Evolutionary conservation across 23 red algal species (phyloP), one percentile per base, ranked within the genome.

Genomic region (Agarophyton chilense): DNA sequence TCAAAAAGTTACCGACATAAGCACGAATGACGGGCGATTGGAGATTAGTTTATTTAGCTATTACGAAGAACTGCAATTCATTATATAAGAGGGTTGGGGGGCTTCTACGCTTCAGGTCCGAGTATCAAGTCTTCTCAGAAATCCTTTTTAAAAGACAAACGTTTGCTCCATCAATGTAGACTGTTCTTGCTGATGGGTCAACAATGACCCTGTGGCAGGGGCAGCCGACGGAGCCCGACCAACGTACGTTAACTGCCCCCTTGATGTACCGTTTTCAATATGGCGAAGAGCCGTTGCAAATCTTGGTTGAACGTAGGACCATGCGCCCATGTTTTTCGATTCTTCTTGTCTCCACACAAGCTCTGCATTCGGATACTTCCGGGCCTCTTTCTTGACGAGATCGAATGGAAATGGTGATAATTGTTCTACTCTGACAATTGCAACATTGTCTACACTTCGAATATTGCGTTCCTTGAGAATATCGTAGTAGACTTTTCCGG

Each of bases 291-390:
- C 93, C 0, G 97, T 99, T 57, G 85, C 85, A 60, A 99, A 89
- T 28, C 94, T 89, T 40, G 97, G 97, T 74, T 94, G 91, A 39
- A 95, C 93, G 75, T 95, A 99, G 39, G 90, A 88, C 97, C 97
- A 99, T 29, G 97, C 93, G 11, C 97, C 97, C 93, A 95, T 95
- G 65, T 99, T 99, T 78, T 99, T 99, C 22, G 88, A 93, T 55
- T 99, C 97, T 85, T 99, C 97, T 81, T 99, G 97, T 46, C 83
- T 68, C 97, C 97, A 99, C 17, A 96, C 68, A 52, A 99, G 52
- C 77, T 99, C 83, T 26, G 97, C 97, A 39, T 96, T 94, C 19
- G 97, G 93, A 53, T 96, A 99, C 17, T 92, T 89, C 26, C 53
- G 42, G 18, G 95, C 79, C 89, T 91, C 93, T 47, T 86, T 63